Evolutionary conservation across 2,329 filamentous ascomycete genomes (phyloP), one percentile per base, ranked within the genome.

Genomic region (Alternaria panax): DNA sequence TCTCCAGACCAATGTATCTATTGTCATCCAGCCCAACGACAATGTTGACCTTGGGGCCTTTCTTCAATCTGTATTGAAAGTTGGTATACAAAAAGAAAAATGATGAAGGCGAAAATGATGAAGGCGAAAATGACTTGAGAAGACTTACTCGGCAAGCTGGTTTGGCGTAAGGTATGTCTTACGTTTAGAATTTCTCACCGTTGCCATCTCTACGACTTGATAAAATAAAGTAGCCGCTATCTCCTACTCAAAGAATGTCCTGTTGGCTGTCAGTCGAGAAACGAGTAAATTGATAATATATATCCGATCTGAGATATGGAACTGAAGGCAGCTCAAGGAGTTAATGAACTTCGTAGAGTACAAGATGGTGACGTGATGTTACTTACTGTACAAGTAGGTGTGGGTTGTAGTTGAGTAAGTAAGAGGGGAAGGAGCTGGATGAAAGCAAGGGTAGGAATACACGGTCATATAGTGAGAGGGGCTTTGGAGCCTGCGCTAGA

Each of bases 1-100:
- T 55, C 48, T 73, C 69, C 3, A 73, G 51, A 25, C 32, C 69
- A 20, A 71, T 71, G 41, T 58, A 70, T 12, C 60, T 46, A 34
- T 70, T 25, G 18, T 48, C 54, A 5, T 51, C 40, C 2, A 56
- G 53, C 5, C 70, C 66, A 7, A 71, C 51, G 16, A 64, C 41
- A 47, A 72, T 58, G 43, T 63, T 68, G 12, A 58, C 47, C 30
- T 50, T 63, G 5, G 50, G 57, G 5, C 68, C 70, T 5, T 53
- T 65, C 54, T 67, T 70, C 1, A 71, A 56, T 32, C 54, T 57
- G 2, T 1, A 6, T 2, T 12, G 0, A 20, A 5, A 8, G 18
- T 55, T 42, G 48, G 32, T 3, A 38, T 16, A 27, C 7, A 6
- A 22, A 4, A 5, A 27, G 9, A 3, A 11, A 11, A n/a, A n/a